Base-by-base conservation (phyloP, 2,329 filamentous ascomycete species). In the Purpureocillium takamizusanense region DNA sequence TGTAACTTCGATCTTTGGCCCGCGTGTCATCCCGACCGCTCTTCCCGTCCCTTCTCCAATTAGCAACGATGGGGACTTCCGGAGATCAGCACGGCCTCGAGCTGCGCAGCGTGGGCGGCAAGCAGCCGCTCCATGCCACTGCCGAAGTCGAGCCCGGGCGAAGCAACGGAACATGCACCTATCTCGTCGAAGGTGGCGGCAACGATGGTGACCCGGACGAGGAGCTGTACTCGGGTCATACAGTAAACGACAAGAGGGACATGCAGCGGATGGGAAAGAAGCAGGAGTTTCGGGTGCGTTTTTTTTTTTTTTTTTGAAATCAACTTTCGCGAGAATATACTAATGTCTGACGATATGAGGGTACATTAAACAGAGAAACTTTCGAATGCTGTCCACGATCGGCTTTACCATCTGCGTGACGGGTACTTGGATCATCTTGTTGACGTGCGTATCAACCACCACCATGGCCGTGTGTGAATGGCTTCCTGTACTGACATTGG, bases 391-490 rank as follows among this genome's bases (percentile, higher is more conserved):
- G 17, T 63, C 63, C 7, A 70, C 67, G 23, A 61, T 71, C 37
- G 66, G 66, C 14, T 72, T 71, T 40, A 62, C 64, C 1, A 63
- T 63, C 40, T 65, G 69, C 33, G 50, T 68, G 2, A 66, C 65
- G 32, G 67, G 65, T 1, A 70, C 42, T 4, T 43, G 67, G 67
- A 66, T 69, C 35, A 61, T 62, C 31, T 52, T 59, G 1, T 48
- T 68, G 6, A 56, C 61, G 48, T 62, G 45, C 39, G 17, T 36
- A n/a, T n/a, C n/a, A n/a, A n/a, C n/a, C n/a, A n/a, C n/a, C n/a
- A n/a, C n/a, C n/a, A n/a, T n/a, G n/a, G n/a, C n/a, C n/a, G n/a
- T n/a, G n/a, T n/a, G n/a, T n/a, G n/a, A n/a, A n/a, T n/a, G n/a
- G n/a, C n/a, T n/a, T n/a, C n/a, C n/a, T n/a, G 61, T 0, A 62